Evolutionary conservation across 1,139 yeast genomes (phyloP), one percentile per base, ranked within the genome.

Genomic region (Yamadazyma diddensiae): DNA sequence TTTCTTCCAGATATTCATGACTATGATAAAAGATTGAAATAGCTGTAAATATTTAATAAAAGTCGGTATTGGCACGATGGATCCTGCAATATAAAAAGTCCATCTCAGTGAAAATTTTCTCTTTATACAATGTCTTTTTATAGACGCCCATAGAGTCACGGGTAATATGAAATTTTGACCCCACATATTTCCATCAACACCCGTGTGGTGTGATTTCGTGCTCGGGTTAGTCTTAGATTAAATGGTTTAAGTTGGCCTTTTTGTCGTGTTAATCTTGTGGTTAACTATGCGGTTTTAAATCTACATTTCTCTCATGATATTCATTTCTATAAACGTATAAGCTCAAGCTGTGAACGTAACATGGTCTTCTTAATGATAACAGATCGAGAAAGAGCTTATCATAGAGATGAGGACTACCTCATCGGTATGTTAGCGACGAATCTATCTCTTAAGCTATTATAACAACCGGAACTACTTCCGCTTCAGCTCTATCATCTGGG

Each of bases 81-180:
- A n/a, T n/a, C n/a, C 20, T 18, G 8, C 20, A 7, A 18, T 18
- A 18, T 7, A 18, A 18, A 18, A 18, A 18, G 9, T 18, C 20
- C 20, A 18, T 18, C 9, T 6, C 20, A 18, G 9, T 6, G 9
- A 26, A 25, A 26, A 22, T 13, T 16, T 30, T 32, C 45, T 61
- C 58, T 57, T 59, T 54, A 59, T 63, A 75, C 85, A 80, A 82
- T 82, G 88, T 81, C 82, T 81, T 79, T 75, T 55, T 57, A 46
- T 73, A 82, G 94, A 84, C 90, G 82, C 92, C 94, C 94, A 75
- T 76, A 83, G 94, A 83, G 94, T 83, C 92, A 82, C 94, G 87
- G 79, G 59, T 61, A 71, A 61, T 62, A 59, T 67, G 73, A 57
- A 22, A 6, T 20, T 28, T 28, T 55, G 53, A 66, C 55, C 65